Conservation (phyloP, 1,284 basidiomycete genomes). For the Ganoderma leucocontextum region DNA sequence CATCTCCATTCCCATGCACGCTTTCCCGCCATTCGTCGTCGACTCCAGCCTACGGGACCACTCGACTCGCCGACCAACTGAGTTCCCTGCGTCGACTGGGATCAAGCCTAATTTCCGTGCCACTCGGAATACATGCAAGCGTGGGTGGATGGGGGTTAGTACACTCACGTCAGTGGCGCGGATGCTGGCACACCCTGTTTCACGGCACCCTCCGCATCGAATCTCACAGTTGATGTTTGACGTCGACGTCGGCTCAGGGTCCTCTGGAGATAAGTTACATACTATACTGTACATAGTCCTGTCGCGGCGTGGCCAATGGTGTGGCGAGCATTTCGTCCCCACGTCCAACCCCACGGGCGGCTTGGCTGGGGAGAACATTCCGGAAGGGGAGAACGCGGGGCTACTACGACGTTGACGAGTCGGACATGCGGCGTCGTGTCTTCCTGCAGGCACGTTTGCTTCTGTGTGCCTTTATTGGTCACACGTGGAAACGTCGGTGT, state of each 20-base stretch:
- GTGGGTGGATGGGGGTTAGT: not conserved
- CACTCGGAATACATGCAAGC: not conserved
- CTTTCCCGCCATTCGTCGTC: not conserved
- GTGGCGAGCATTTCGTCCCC: not conserved
- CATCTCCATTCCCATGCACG: not conserved
- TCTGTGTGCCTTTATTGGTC: not conserved
- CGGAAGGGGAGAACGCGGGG: not conserved
- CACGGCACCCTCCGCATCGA: not conserved
- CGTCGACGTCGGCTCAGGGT: not conserved
- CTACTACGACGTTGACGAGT: not conserved
- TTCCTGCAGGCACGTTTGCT: not conserved
- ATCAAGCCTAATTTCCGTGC: not conserved
- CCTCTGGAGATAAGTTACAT: not conserved
- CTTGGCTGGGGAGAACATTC: not conserved
- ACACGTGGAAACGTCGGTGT: not conserved
- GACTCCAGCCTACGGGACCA: not conserved
- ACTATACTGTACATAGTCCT: not conserved
- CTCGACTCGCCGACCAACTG: not conserved
- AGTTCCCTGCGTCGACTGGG: not conserved
- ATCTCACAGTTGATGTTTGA: not conserved
- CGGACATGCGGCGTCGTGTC: not conserved
- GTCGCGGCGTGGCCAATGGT: not conserved
- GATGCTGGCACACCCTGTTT: not conserved
- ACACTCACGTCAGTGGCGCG: not conserved
- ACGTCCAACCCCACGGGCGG: no score